Evolutionary conservation across 2,329 filamentous ascomycete species (phyloP).

Genomic region (Tolypocladium guangdongense): DNA sequence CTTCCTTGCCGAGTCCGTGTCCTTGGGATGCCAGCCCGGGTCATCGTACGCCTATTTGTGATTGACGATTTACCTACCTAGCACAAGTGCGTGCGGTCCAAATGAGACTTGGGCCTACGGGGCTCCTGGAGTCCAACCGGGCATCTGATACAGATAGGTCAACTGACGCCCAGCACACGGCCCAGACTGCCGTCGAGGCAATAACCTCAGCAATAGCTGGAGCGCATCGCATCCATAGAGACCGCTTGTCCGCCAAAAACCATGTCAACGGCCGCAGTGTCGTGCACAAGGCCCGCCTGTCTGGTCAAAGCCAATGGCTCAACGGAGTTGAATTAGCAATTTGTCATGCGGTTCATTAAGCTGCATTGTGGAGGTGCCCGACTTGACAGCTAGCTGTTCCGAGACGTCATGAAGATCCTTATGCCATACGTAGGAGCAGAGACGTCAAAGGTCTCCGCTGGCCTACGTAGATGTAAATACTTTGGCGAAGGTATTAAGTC

Average conservation of each 20-base stretch:
- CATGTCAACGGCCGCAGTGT: conserved; percentile 29
- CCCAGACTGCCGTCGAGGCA: conserved; percentile 4
- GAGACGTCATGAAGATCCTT: conserved; percentile 27
- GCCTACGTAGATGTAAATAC: conserved; percentile 39
- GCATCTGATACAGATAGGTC: neutral
- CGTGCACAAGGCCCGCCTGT: conserved; percentile 43
- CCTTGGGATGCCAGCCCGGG: neutral
- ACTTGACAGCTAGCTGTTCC: neutral
- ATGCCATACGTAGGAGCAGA: conserved; percentile 29
- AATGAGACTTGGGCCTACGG: conserved; percentile 23
- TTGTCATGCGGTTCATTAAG: neutral
- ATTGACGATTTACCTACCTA: neutral
- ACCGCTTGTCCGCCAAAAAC: conserved; percentile 19
- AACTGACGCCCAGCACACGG: neutral
- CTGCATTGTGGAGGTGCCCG: neutral
- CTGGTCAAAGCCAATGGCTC: conserved; percentile 49
- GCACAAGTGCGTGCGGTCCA: conserved; percentile 20
- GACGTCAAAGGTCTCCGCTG: conserved; percentile 20
- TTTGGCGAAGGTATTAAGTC: conserved; percentile 42
- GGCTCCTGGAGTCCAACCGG: too few relatives aligned
- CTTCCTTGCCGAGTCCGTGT: neutral
- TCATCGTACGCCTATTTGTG: neutral
- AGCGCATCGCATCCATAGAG: conserved; percentile 30
- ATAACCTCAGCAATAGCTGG: conserved; percentile 26
- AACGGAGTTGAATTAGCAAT: conserved; percentile 35